A percentile compares a stretch with the other conserved stretches of the same genome.
Conservation (phyloP, 305 asterid genomes). For the Fraxinus ornus region DNA sequence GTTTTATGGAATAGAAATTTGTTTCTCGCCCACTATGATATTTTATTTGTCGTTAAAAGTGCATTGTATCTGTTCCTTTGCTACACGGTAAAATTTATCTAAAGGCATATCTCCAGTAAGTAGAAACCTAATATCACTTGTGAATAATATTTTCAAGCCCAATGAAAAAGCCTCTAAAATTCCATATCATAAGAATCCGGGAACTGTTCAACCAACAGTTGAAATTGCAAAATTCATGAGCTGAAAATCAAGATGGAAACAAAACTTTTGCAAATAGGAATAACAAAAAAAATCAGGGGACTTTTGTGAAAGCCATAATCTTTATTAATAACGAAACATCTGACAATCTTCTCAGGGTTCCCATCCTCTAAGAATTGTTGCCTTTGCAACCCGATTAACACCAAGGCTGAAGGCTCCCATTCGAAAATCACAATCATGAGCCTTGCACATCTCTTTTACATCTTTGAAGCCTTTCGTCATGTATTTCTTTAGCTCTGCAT, state of each 20-base stretch:
- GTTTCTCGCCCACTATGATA: neutral
- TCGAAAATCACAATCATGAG: slow-evolving; percentile 62
- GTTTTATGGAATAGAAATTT: no score
- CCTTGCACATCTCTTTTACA: slow-evolving; percentile 72
- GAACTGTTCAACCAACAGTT: neutral
- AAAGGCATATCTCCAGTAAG: neutral
- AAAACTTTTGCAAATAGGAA: neutral
- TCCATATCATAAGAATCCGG: neutral
- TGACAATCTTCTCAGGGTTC: slow-evolving; percentile 45
- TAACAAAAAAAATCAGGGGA: neutral
- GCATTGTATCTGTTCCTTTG: no score
- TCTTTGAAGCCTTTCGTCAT: slow-evolving; percentile 64
- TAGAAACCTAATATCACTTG: neutral
- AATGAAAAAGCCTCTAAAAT: neutral
- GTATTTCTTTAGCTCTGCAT: slow-evolving; percentile 64
- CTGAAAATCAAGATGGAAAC: neutral
- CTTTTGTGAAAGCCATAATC: neutral
- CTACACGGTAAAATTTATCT: neutral
- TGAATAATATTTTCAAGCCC: neutral
- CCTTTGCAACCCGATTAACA: slow-evolving; percentile 85
- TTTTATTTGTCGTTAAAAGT: neutral
- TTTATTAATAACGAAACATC: neutral
- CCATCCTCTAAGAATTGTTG: slow-evolving; percentile 86
- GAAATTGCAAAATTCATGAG: neutral
- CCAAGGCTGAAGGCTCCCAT: slow-evolving; percentile 92